Evolutionary conservation across 495 filamentous ascomycete genomes (phyloP), one percentile per base, ranked within the genome.

Genomic region (Opeltia flavorubescens): DNA sequence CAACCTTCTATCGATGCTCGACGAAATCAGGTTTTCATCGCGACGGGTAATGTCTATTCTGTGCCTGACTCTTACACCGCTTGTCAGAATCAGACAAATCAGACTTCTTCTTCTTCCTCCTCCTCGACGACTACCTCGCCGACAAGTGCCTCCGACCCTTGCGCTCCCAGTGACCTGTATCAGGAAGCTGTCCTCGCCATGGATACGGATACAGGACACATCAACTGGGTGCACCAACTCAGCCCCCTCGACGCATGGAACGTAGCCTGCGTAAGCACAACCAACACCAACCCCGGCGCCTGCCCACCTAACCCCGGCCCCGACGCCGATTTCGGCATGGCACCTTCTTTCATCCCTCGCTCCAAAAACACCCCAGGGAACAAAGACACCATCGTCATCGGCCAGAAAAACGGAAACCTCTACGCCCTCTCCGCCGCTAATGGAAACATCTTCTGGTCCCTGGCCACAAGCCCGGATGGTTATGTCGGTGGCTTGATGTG

Each of bases 241-340:
- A 39, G 48, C 1, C 28, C 46, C 2, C 46, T 66, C 11, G 63
- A 67, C 48, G 52, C 56, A 3, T 67, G 48, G 47, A 61, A 53
- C 2, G 31, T 55, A 1, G 63, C 57, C 1, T 67, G 64, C 50
- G 57, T 53, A 6, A 21, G 46, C n/a, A 31, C 36, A 11, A 29
- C 26, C 25, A 11, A 43, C 18, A 8, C 35, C 0, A 56, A 59
- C 34, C 28, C 27, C 21, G 44, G 54, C 9, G 28, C 55, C 21
- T 68, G 65, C 54, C 59, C 61, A 1, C 17, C 54, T 3, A 51
- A 39, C n/a, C 61, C 62, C 1, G 65, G 66, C 11, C 47, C 50
- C 23, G 62, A 69, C 50, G 52, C 57, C 17, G 61, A 68, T 42
- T 69, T 69, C 35, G 66, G 61, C 1, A 69, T 69, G 59, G 66